Percentiles rank a stretch among this genome's conserved stretches.
Evolutionary conservation across 371 early-diverging fungal species (phyloP).

Genomic region (Entomophthora muscae): DNA sequence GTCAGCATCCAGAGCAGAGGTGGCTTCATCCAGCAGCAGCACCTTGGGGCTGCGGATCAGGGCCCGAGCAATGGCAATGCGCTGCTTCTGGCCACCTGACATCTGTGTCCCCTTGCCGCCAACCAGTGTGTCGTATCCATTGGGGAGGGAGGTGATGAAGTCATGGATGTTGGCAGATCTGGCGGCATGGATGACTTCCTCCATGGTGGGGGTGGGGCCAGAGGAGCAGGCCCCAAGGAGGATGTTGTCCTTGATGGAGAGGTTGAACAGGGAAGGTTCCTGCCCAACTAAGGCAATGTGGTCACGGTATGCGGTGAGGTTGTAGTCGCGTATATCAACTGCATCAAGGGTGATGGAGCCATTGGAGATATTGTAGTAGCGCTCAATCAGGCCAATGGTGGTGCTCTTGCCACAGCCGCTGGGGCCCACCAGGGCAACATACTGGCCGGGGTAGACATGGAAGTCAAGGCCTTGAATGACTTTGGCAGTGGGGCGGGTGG

Average conservation of each 20-base stretch:
- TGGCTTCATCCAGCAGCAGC: slow-evolving; percentile 90
- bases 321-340: slow-evolving; percentile 34
- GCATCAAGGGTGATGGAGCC: slow-evolving; percentile 54
- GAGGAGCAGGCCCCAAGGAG: slow-evolving; percentile 65
- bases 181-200: slow-evolving; percentile 37
- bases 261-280: slow-evolving; percentile 74
- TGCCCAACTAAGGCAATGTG: slow-evolving; percentile 74
- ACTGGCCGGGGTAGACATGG: slow-evolving; percentile 34
- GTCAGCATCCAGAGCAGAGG: too few relatives aligned
- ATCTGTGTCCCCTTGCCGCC: slow-evolving; percentile 57
- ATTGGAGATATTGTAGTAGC: slow-evolving; percentile 71
- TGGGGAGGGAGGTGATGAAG: slow-evolving; percentile 47
- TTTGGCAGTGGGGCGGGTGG: slow-evolving; percentile 53
- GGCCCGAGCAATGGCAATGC: too few relatives aligned
- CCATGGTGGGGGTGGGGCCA: slow-evolving; percentile 25
- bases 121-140: too few relatives aligned
- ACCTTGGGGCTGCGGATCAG: slow-evolving; percentile 66
- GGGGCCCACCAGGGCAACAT: too few relatives aligned
- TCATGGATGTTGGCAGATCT: slow-evolving; percentile 56
- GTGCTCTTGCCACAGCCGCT: slow-evolving; percentile 61
- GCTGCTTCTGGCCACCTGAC: too few relatives aligned
- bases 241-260: too few relatives aligned
- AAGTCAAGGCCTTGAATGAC: slow-evolving; percentile 55
- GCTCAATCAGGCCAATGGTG: slow-evolving; percentile 39
- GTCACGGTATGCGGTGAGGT: slow-evolving; percentile 36